Evolutionary conservation across 768 basidiomycete species (phyloP).

Genomic region (Russula lepida): DNA sequence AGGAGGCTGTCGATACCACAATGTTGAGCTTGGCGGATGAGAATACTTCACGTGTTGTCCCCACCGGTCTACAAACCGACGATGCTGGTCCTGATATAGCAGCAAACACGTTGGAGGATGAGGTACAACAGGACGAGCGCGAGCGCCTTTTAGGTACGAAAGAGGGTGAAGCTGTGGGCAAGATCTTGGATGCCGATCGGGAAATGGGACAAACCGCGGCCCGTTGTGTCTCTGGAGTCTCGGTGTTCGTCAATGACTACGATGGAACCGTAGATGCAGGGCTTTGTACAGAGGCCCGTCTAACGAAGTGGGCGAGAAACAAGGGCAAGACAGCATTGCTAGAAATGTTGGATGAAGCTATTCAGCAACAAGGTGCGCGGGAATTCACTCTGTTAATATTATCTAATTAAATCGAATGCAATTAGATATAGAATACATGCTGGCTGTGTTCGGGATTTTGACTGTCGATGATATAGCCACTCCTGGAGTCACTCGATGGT

Average conservation of each 20-base stretch:
- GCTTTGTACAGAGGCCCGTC: not conserved
- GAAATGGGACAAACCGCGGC: conserved; percentile 3
- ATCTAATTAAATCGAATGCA: no score
- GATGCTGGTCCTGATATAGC: conserved; percentile 1
- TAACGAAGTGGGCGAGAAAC: not conserved
- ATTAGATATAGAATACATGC: conserved; percentile 35
- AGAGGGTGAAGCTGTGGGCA: conserved; percentile 27
- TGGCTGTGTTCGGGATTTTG: conserved; percentile 37
- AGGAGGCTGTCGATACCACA: not conserved
- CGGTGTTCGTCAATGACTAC: not conserved
- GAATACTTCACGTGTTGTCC: conserved; percentile 1
- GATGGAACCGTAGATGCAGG: not conserved
- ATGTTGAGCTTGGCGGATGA: conserved; percentile 13
- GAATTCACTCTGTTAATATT: no score
- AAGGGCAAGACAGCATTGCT: conserved; percentile 3
- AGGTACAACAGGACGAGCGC: conserved; percentile 21
- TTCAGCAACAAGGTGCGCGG: not conserved
- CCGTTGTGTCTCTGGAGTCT: conserved; percentile 2
- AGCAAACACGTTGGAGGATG: conserved; percentile 19
- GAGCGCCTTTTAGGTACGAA: conserved; percentile 27
- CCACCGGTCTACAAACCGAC: not conserved
- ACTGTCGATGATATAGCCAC: conserved; percentile 27
- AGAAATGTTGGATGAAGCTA: conserved; percentile 9
- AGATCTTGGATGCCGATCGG: conserved; percentile 24
- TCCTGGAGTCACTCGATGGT: conserved; percentile 30